Evolutionary conservation across 768 basidiomycete genomes (phyloP).

Genomic region (Boletus sp.): DNA sequence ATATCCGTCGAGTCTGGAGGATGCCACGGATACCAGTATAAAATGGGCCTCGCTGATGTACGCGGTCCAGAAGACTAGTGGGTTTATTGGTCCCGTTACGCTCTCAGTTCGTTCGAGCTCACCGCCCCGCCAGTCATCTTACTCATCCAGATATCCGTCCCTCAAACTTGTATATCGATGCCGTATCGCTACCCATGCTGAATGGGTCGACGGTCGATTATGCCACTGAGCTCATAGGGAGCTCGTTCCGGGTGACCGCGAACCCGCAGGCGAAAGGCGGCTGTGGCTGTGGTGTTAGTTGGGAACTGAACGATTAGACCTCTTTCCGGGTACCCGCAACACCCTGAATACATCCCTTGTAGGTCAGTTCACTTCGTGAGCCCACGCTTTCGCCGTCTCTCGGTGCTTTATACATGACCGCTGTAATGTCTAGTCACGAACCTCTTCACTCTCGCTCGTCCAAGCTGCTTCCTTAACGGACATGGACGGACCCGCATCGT

Average conservation of each 20-base stretch:
- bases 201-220: slow-evolving; percentile 90
- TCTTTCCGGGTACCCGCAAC: too few species aligned
- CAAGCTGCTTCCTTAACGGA: too few species aligned
- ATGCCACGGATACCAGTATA: slow-evolving; percentile 97
- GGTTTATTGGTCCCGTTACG: slow-evolving; percentile 28
- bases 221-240: slow-evolving; percentile 93
- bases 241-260: slow-evolving; percentile 75
- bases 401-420: too few species aligned
- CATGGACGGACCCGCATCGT: too few species aligned
- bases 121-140: slow-evolving; percentile 51
- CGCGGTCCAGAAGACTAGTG: slow-evolving; percentile 82
- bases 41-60: slow-evolving; percentile 72
- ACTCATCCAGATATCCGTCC: slow-evolving; percentile 68
- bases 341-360: too few species aligned
- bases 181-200: slow-evolving; percentile 77
- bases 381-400: too few species aligned
- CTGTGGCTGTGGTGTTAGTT: slow-evolving; percentile 95
- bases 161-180: slow-evolving; percentile 80
- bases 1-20: slow-evolving; percentile 91
- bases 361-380: too few species aligned
- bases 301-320: slow-evolving; percentile 44
- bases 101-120: background rate
- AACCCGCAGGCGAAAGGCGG: slow-evolving; percentile 94
- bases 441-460: too few species aligned
- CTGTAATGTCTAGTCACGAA: too few species aligned